A percentile compares a stretch with the other conserved stretches of the same genome.
phyloP scores from a whole-genome alignment of 192 early-diverging fungal genomes.

The Coemansia sp. region DNA sequence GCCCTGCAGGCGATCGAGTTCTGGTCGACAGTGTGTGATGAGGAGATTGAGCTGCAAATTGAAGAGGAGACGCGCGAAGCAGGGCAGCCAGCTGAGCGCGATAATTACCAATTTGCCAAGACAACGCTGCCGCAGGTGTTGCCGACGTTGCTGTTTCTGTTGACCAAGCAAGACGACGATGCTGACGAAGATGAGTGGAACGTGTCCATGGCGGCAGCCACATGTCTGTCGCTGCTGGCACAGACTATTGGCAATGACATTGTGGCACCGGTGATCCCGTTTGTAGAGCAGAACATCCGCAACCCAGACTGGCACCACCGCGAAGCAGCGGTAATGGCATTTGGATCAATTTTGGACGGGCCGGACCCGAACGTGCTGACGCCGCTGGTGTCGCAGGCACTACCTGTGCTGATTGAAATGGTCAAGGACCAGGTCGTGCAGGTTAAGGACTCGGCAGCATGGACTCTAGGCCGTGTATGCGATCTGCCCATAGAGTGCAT shows the following conservation, averaged over 20 bases:
- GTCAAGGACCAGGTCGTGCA: constrained; percentile 83
- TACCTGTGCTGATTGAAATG: constrained; percentile 85
- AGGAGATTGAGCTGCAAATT: constrained; percentile 75
- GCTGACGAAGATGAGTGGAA: constrained; percentile 99
- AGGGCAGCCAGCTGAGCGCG: constrained; percentile 53
- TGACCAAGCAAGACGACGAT: constrained; percentile 97
- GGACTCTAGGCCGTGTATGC: constrained; percentile 96
- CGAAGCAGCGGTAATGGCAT: constrained; percentile 97
- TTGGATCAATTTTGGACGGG: constrained; percentile 97
- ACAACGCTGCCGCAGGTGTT: constrained; percentile 76
- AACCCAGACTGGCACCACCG: constrained; percentile 89
- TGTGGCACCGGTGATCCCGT: constrained; percentile 82
- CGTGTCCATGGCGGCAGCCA: constrained; percentile 95
- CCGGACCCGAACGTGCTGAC: constrained; percentile 65
- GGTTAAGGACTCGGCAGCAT: constrained; percentile 97
- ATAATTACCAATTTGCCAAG: constrained; percentile 76
- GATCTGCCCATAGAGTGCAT: constrained; percentile 76
- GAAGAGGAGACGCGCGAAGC: constrained; percentile 58
- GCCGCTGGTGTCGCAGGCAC: constrained; percentile 78
- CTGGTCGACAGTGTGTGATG: constrained; percentile 98
- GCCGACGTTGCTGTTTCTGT: constrained; percentile 78
- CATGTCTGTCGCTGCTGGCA: constrained; percentile 87
- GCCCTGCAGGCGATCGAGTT: constrained; percentile 98
- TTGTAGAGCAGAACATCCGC: constrained; percentile 84
- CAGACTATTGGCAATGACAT: constrained; percentile 79